Evolutionary conservation across 2,329 filamentous ascomycete species (phyloP).

Genomic region (Fusarium sp.): DNA sequence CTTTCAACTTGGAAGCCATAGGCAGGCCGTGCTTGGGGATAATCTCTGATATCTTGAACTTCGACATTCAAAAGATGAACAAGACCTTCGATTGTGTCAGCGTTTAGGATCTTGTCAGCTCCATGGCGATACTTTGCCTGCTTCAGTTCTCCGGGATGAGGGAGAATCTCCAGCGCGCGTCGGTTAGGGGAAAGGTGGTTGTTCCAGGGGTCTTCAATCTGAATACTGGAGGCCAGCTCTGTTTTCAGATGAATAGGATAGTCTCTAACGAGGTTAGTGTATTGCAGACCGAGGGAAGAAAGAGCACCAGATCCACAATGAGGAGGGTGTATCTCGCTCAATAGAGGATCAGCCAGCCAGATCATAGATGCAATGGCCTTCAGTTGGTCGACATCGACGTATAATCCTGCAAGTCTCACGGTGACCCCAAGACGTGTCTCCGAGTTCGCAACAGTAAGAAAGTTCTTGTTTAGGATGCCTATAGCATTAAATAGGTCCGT

Average conservation of each 20-base stretch:
- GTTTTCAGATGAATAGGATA: constrained; percentile 10
- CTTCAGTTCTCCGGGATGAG: constrained; percentile 24
- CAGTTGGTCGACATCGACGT: constrained; percentile 7
- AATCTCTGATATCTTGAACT: background rate
- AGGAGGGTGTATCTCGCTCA: constrained; percentile 27
- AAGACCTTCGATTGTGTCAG: constrained; percentile 4
- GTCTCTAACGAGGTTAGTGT: constrained; percentile 18
- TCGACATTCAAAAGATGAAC: constrained; percentile 17
- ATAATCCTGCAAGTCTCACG: background rate
- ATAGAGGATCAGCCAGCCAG: constrained; percentile 33
- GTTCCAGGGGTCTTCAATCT: constrained; percentile 37
- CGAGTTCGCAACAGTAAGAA: constrained; percentile 26
- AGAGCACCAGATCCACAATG: constrained; percentile 38
- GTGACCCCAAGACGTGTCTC: constrained; percentile 24
- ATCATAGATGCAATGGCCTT: constrained; percentile 29
- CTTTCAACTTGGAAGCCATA: constrained; percentile 19
- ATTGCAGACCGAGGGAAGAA: constrained; percentile 38
- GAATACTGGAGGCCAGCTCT: constrained; percentile 13
- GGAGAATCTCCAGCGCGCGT: constrained; percentile 21
- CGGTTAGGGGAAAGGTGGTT: constrained; percentile 30
- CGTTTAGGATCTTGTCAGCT: constrained; percentile 4
- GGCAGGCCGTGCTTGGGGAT: constrained; percentile 12
- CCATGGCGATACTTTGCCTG: constrained; percentile 6
- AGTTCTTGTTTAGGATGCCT: constrained; percentile 6
- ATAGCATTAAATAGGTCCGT: constrained; percentile 3